Evolutionary conservation across 129 eudicot species (phyloP).

Genomic region (Gnaphalium uliginosum): DNA sequence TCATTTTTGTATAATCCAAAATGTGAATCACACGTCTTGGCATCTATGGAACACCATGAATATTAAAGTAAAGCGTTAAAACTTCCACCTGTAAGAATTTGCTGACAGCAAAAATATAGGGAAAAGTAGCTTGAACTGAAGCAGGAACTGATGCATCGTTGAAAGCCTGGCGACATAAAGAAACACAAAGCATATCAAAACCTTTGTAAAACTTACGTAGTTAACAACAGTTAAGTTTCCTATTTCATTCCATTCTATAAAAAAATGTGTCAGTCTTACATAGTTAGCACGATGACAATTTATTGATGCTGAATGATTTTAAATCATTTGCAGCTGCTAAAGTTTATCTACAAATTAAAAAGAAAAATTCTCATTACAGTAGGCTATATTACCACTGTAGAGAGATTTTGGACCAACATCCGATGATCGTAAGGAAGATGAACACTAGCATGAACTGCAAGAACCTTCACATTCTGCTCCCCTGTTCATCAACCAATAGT

Average conservation of each 20-base stretch:
- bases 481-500: slow-evolving; percentile 42
- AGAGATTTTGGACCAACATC: slow-evolving; percentile 69
- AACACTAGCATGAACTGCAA: slow-evolving; percentile 75
- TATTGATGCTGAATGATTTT: neutral
- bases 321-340: neutral
- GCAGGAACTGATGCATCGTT: slow-evolving; percentile 87
- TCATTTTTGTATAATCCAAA: neutral
- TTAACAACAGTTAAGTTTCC: neutral
- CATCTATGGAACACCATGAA: neutral
- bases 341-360: neutral
- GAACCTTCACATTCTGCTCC: slow-evolving; percentile 51
- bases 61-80: neutral
- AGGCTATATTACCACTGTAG: slow-evolving; percentile 17
- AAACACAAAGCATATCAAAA: slow-evolving; percentile 7
- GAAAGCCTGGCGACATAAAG: slow-evolving; percentile 48
- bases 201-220: neutral
- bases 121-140: slow-evolving; percentile 87
- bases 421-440: slow-evolving; percentile 68
- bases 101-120: slow-evolving; percentile 89
- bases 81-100: slow-evolving; percentile 85
- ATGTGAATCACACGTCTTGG: neutral
- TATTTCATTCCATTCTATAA: neutral
- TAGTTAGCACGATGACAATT: neutral
- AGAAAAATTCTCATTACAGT: too few relatives aligned
- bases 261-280: neutral